These are phyloP conservation scores for Saturnispora besseyi DNA, from an alignment of 805 yeast genomes.

Conservation along the genomic window DNA sequence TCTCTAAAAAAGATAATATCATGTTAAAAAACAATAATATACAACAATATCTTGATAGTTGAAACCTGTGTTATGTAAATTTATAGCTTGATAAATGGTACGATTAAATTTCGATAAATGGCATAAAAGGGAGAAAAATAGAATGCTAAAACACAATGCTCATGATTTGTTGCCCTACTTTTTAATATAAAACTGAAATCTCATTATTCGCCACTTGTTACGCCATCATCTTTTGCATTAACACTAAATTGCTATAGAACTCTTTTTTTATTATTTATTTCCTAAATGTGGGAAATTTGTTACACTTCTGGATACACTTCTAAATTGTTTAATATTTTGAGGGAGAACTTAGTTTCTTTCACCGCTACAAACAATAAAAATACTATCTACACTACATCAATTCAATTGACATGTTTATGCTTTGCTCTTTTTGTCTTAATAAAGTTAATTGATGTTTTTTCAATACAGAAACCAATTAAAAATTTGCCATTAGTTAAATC, in stretches of 20 bases:
- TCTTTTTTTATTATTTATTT: neutral
- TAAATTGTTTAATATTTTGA: neutral
- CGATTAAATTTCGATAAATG: no score
- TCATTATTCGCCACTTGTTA: neutral
- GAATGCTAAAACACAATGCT: neutral
- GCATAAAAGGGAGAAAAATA: no score
- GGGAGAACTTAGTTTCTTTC: neutral
- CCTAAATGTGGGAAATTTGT: neutral
- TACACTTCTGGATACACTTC: neutral
- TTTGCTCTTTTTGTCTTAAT: neutral
- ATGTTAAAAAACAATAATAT: no score
- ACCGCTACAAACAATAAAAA: neutral
- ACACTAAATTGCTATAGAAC: neutral
- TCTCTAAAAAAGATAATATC: neutral
- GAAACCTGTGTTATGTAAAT: no score
- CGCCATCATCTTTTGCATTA: no score
- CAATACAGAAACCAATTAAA: constrained; percentile 13
- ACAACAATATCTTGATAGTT: no score
- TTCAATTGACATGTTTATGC: neutral
- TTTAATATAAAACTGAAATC: neutral
- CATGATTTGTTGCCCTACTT: neutral
- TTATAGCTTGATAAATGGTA: no score
- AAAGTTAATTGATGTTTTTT: neutral
- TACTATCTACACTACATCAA: neutral
- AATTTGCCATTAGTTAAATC: constrained; percentile 16